These are phyloP conservation scores for Acacia concinna DNA, from an alignment of 331 rosid species.

Conservation along the genomic window DNA sequence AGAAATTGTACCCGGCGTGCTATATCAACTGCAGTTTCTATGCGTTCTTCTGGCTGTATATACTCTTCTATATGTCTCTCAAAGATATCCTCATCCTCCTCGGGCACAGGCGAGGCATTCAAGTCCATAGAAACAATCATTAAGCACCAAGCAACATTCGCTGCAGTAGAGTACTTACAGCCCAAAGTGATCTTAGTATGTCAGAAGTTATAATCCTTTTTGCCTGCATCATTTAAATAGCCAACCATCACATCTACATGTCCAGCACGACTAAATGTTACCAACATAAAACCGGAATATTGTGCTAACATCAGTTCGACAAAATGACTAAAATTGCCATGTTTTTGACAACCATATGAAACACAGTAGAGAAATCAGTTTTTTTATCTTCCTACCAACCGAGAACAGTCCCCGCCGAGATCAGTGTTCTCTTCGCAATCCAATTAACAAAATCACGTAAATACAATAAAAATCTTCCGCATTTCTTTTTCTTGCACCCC, in stretches of 20 bases:
- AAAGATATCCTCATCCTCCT: conserved; percentile 84
- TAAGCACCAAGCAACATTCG: conserved; percentile 65
- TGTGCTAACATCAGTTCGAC: not conserved
- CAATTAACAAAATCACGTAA: not conserved
- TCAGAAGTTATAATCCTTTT: not conserved
- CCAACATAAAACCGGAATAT: conserved; percentile 1
- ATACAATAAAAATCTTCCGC: not conserved
- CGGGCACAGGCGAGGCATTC: conserved; percentile 94
- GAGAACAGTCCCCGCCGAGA: not conserved
- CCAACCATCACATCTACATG: conserved; percentile 5
- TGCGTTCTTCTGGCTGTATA: conserved; percentile 75
- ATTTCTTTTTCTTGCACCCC: not conserved
- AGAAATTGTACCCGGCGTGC: conserved; percentile 78
- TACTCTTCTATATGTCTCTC: conserved; percentile 58
- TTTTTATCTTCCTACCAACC: not conserved
- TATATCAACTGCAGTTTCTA: conserved; percentile 76
- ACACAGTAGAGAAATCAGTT: not conserved
- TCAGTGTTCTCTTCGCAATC: not conserved
- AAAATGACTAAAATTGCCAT: not conserved
- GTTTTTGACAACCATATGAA: conserved; percentile 6
- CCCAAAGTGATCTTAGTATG: conserved; percentile 20
- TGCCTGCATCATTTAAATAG: conserved; percentile 25
- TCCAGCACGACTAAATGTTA: not conserved
- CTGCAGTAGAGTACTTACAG: conserved; percentile 21
- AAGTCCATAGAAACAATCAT: conserved; percentile 95